Evolutionary conservation across 352 stramenopile genomes (phyloP), one percentile per base, ranked within the genome.

Genomic region (Globisporangium solare): DNA sequence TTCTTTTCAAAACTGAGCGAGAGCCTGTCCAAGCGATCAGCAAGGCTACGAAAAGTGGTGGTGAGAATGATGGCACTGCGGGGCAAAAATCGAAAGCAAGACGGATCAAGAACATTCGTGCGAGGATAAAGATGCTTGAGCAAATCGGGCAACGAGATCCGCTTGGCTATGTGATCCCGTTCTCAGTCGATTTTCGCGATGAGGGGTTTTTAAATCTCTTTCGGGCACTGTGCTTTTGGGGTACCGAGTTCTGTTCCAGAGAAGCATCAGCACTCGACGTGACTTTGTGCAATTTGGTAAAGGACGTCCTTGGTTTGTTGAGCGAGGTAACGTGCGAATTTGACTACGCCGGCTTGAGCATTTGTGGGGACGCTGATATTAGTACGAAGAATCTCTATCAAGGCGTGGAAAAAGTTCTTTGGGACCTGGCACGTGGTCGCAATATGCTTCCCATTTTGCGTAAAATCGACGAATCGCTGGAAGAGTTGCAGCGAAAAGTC

Each of bases 71-170:
- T 11, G 37, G 40, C 22, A 48, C 56, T 21, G 47, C 35, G n/a
- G 18, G 39, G 5, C 51, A 64, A 7, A 88, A 87, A 54, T 56
- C 64, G 39, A 83, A 76, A 53, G 59, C 66, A 32, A 72, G 78
- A 31, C 62, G 70, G 55, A 70, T 89, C 31, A 84, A 79, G 51
- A 92, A 92, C 47, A 67, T 92, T 61, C 71, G 67, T 32, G 64
- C 54, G 17, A 61, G 76, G 5, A 62, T 85, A 18, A 70, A 71
- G 51, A 68, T 70, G 51, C 45, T 87, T 27, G 58, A 76, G 17
- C 60, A 73, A 12, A 39, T 81, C 43, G 35, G 48, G 21, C 18
- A 63, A 10, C 53, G 55, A 8, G 79, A 92, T 71, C 56, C 56
- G 42, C 65, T 64, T 15, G 81, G 78, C 15, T 83, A 87, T 49